A percentile compares a stretch with the other conserved stretches of the same genome.
Conservation (phyloP, 768 basidiomycete genomes). For the Psilocybe cyanescens region DNA sequence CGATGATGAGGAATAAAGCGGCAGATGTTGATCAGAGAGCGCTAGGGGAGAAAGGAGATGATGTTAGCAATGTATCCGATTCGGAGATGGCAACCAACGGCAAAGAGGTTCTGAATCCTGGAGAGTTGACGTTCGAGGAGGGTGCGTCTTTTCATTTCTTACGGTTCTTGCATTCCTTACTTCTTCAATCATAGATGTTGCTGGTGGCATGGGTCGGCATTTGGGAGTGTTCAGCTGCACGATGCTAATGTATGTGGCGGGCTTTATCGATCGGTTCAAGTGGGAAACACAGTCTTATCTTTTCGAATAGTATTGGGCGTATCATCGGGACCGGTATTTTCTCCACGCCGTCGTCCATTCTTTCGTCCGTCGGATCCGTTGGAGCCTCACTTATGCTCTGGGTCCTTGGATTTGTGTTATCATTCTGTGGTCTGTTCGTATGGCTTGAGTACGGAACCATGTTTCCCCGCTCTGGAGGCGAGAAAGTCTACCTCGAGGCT, state of each 20-base stretch:
- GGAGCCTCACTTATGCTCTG: conserved; percentile 67
- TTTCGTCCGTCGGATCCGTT: conserved; percentile 57
- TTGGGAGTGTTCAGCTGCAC: conserved; percentile 61
- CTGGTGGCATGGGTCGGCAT: conserved; percentile 62
- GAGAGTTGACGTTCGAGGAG: conserved; percentile 53
- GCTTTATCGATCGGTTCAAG: neutral
- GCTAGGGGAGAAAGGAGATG: neutral
- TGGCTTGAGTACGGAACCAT: conserved; percentile 70
- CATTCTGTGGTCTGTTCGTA: conserved; percentile 62
- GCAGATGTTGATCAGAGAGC: neutral
- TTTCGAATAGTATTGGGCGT: conserved; percentile 43
- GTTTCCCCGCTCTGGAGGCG: conserved; percentile 65
- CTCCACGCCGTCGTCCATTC: conserved; percentile 63
- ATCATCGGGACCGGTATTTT: conserved; percentile 72
- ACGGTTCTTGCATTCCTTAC: neutral
- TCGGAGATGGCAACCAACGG: neutral
- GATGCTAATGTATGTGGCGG: conserved; percentile 47
- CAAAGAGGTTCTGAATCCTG: neutral
- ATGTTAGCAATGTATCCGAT: neutral
- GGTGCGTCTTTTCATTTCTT: conserved; percentile 30
- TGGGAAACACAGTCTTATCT: neutral
- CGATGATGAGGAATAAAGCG: neutral
- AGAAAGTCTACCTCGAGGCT: conserved; percentile 66
- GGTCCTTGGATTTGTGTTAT: conserved; percentile 63
- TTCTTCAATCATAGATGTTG: conserved; percentile 33